Evolutionary conservation across 2,329 filamentous ascomycete species (phyloP), one percentile per base, ranked within the genome.

Genomic region (Tolypocladium pustulatum): DNA sequence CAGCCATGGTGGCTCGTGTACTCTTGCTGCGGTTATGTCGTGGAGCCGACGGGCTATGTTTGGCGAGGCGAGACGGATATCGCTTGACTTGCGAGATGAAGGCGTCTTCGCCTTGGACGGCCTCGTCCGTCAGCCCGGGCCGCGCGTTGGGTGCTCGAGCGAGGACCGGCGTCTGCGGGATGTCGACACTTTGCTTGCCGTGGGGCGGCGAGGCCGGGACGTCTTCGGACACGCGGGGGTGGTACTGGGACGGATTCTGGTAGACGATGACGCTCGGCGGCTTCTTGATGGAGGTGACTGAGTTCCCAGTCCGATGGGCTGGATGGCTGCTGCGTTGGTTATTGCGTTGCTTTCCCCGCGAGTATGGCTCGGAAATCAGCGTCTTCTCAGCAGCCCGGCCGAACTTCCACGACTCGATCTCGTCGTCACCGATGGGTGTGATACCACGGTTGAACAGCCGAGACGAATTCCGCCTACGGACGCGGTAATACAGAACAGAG

Each of bases 381-480:
- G 65, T 63, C 66, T 73, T 71, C 63, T 73, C 67, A 46, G 67
- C 63, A 55, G 55, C 56, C 56, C 63, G 68, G 57, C 71, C 73
- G 34, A 72, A 71, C 65, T 82, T 84, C 84, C 84, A 87, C 4
- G 81, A 84, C 63, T 82, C 81, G 60, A 87, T 87, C 67, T 87
- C 84, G 60, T 86, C 83, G 64, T 87, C 84, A 61, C 81, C 78
- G 60, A 87, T 85, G 15, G 84, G 84, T 0, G 82, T 82, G 52
- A 82, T 81, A 54, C 81, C 82, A 56, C 84, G 74, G 56, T 76
- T 75, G 63, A 81, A 76, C 58, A 84, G 74, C 4, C 72, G 73
- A 32, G 69, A 65, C 53, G 32, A n/a, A 5, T 68, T 73, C 49
- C 74, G 75, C 49, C 75, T 71, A 46, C 69, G 72, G 20, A 74